Base-by-base conservation (phyloP, 805 yeast species). In the Zygosaccharomyces bisporus region DNA sequence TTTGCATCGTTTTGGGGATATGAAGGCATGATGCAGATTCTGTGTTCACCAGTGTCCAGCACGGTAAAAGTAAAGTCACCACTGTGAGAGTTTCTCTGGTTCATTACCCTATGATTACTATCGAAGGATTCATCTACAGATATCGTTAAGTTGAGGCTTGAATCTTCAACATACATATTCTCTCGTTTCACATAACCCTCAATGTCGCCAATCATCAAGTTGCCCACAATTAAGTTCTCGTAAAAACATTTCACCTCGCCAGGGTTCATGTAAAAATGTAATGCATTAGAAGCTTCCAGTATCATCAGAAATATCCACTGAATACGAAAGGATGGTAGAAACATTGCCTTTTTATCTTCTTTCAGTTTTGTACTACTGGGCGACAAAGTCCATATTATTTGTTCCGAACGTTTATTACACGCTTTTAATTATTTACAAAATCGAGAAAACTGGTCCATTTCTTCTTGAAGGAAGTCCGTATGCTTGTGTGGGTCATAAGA, bases 51-150 rank as follows among this genome's bases (percentile, higher is more conserved):
- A 8, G 83, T 71, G 43, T 85, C 95, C 36, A 80, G 68, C 1
- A 96, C 85, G 9, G 90, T 83, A 71, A 86, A 89, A 23, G 89
- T 75, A 64, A 87, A 85, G 49, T 81, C 82, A 12, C 88, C 86
- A 31, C 63, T 66, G 9, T 86, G 69, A 2, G 73, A 53, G 20
- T 81, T 78, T 57, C 73, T 78, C 63, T 87, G 95, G 47, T 73
- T 64, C 29, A 81, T 81, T 19, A 88, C 95, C 46, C 81, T 73
- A 64, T 90, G 91, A 64, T 85, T 77, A 60, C 81, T 80, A 67
- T 88, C 95, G 57, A 90, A 90, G 3, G 85, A 77, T 61, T 72
- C 79, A 50, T 83, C 88, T 45, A 86, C 85, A 1, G 51, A 44
- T 8, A 50, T 40, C 3, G 45, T 80, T 43, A 87, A 70, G 40